Conservation (phyloP, 108 stramenopile genomes). For the Cyclotella kingstonii region DNA sequence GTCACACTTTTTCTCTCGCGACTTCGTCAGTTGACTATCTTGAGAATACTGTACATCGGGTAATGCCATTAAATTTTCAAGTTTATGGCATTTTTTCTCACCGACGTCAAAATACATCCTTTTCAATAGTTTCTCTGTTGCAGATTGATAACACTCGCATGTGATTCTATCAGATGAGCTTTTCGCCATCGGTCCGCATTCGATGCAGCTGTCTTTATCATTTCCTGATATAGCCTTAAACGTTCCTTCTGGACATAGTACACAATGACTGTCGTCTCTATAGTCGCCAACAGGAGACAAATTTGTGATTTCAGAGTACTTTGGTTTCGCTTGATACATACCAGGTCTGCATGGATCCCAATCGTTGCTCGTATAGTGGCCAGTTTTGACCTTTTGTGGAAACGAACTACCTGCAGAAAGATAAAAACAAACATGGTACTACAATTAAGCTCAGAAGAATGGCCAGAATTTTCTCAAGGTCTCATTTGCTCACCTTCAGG, state of each 20-base stretch:
- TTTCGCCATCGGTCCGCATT: conserved; percentile 30
- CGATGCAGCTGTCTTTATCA: conserved; percentile 10
- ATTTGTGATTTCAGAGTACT: background rate
- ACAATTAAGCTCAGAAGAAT: background rate
- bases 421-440: background rate
- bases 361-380: conserved; percentile 28
- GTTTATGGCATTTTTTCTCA: conserved; percentile 8
- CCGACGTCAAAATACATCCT: conserved; percentile 20
- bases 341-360: conserved; percentile 37
- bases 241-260: conserved; percentile 24
- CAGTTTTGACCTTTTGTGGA: conserved; percentile 18
- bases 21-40: conserved; percentile 32
- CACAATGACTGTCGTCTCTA: conserved; percentile 8
- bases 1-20: conserved; percentile 7
- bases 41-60: conserved; percentile 15
- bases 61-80: background rate
- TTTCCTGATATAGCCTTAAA: conserved; percentile 27
- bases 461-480: background rate
- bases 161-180: conserved; percentile 21
- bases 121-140: conserved; percentile 16
- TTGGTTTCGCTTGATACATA: conserved; percentile 11
- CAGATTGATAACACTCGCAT: conserved; percentile 41
- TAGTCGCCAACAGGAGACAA: conserved; percentile 14
- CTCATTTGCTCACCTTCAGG: conserved; percentile 8
- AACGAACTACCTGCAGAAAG: conserved; percentile 11